Percentiles rank a stretch among this genome's conserved stretches.
phyloP scores from a whole-genome alignment of 2,329 filamentous ascomycete genomes.

The Verticillium klebahnii region DNA sequence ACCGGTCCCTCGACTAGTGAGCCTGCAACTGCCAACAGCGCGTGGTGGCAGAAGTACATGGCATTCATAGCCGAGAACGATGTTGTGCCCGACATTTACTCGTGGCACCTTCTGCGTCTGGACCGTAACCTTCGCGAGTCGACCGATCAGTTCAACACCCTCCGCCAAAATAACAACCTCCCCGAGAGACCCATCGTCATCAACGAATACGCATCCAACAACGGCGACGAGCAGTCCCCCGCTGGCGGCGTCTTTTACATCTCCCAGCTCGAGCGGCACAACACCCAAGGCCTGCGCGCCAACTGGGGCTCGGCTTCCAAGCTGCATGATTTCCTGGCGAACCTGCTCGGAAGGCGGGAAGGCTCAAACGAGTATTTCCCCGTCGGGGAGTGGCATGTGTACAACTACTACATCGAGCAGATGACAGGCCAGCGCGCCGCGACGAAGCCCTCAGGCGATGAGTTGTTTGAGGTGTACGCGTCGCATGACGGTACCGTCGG shows the following conservation, averaged over 20 bases:
- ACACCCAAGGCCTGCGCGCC: conserved; percentile 35
- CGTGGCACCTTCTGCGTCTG: conserved; percentile 11
- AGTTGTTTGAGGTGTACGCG: conserved; percentile 5
- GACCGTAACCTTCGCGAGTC: background rate
- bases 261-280: conserved; percentile 37
- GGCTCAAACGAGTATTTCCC: background rate
- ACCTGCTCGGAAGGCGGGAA: conserved; percentile 17
- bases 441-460: conserved; percentile 1
- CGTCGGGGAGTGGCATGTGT: conserved; percentile 8
- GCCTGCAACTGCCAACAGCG: background rate
- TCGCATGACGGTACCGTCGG: background rate
- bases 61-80: conserved; percentile 5
- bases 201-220: conserved; percentile 40
- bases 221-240: conserved; percentile 31
- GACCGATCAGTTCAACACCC: conserved; percentile 13
- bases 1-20: conserved; percentile 5
- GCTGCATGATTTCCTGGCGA: conserved; percentile 39
- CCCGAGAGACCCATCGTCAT: conserved; percentile 34
- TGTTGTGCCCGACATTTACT: conserved; percentile 11
- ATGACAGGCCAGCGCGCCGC: conserved; percentile 6
- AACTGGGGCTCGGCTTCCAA: conserved; percentile 37
- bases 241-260: conserved; percentile 39
- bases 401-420: conserved; percentile 7
- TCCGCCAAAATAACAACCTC: conserved; percentile 22
- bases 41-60: conserved; percentile 5